Percentiles rank a stretch among this genome's conserved stretches.
These are phyloP conservation scores for Mycena rosella DNA, from an alignment of 768 basidiomycete genomes.

Conservation along the genomic window DNA sequence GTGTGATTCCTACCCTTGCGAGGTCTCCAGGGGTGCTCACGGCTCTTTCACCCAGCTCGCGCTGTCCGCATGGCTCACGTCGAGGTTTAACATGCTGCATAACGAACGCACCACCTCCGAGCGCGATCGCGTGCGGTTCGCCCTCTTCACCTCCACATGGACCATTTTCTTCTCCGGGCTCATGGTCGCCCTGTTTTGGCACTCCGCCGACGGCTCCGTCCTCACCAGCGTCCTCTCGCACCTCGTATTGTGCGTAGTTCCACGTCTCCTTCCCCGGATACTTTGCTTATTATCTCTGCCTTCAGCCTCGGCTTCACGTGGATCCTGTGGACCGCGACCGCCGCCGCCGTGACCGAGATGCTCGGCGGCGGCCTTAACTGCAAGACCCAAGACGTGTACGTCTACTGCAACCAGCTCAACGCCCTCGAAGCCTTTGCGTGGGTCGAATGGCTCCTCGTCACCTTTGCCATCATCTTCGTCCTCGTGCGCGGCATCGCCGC, in stretches of 20 bases:
- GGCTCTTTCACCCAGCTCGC: slow-evolving; percentile 60
- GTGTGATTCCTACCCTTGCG: slow-evolving; percentile 47
- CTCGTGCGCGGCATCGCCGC: slow-evolving; percentile 71
- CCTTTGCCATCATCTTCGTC: slow-evolving; percentile 69
- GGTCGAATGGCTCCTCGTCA: slow-evolving; percentile 77
- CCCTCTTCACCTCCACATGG: slow-evolving; percentile 80
- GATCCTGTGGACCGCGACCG: slow-evolving; percentile 84
- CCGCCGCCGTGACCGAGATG: slow-evolving; percentile 75
- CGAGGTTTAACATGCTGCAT: slow-evolving; percentile 69
- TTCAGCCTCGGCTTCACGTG: slow-evolving; percentile 76
- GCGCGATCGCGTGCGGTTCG: slow-evolving; percentile 74
- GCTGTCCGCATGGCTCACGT: slow-evolving; percentile 80
- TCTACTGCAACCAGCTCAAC: slow-evolving; percentile 84
- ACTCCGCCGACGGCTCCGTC: slow-evolving; percentile 60
- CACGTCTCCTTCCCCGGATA: slow-evolving; percentile 15
- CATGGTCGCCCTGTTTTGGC: slow-evolving; percentile 68
- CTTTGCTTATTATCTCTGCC: background rate
- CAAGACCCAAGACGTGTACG: slow-evolving; percentile 59
- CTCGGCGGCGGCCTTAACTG: slow-evolving; percentile 83
- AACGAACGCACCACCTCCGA: slow-evolving; percentile 64
- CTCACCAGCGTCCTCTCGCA: slow-evolving; percentile 76
- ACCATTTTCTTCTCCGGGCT: slow-evolving; percentile 68
- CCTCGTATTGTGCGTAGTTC: slow-evolving; percentile 66
- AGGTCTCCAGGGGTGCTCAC: background rate
- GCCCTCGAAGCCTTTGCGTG: slow-evolving; percentile 83